Base-by-base conservation (phyloP, 805 yeast species). In the Lipomyces oligophaga region DNA sequence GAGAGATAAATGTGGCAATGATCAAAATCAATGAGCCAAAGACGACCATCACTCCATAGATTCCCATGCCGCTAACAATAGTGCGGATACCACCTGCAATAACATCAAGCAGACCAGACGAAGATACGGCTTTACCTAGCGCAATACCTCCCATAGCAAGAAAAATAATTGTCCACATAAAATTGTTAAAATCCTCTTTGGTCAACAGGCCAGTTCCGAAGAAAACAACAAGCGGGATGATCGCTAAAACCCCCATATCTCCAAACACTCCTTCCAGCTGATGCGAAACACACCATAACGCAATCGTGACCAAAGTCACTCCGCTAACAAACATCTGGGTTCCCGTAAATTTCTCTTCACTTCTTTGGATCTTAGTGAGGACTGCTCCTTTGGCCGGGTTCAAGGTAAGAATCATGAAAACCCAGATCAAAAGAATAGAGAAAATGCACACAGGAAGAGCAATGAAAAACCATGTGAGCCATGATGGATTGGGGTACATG, bases 131-230 rank as follows among this genome's bases (percentile, higher is more conserved):
- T 63, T 87, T 88, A 46, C 98, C 98, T 41, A 90, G 71, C 0
- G 96, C 95, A 42, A 90, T 78, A 52, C 98, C 98, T 26, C 98
- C 98, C 98, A 90, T 93, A 3, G 97, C 97, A 54, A 90, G 73
- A 36, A 90, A 79, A 7, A 93, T 93, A 58, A 90, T 93, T 3
- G 95, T 88, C 98, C 98, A 90, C 55, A 95, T 80, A 64, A 90
- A 90, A 64, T 87, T 90, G 67, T 93, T 90, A 67, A 90, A 88
- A 63, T 90, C 98, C 47, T 89, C 96, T 1, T 88, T 82, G 6
- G 84, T 79, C 49, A 90, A 70, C 16, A 89, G 67, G 0, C 97
- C 96, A 0, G 96, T 79, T 4, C 96, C 97, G 62, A 90, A 90
- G 61, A 90, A 82, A n/a, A 87, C 67, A n/a, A 88, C 75, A 60